Conservation (phyloP, 2,329 filamentous ascomycete genomes). For the Apiospora phragmitis region DNA sequence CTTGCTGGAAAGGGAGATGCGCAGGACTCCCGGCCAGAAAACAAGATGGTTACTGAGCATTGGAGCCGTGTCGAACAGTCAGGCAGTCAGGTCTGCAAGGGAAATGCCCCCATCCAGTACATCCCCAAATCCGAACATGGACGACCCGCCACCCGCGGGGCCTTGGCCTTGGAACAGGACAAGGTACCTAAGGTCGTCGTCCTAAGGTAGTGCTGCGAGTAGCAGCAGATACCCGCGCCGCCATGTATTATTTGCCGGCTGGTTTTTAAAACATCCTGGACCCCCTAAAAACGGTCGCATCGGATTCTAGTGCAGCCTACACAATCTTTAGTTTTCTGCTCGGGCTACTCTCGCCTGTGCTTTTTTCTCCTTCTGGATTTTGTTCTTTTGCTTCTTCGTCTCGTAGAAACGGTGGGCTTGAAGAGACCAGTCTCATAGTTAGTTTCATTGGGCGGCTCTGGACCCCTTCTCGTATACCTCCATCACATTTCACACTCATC, state of each 20-base stretch:
- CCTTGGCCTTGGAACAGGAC: background rate
- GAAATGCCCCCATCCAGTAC: background rate
- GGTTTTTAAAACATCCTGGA: background rate
- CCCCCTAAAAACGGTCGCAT: constrained; percentile 6
- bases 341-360: background rate
- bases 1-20: constrained; percentile 2
- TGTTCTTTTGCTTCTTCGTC: constrained; percentile 1
- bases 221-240: constrained; percentile 4
- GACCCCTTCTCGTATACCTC: background rate
- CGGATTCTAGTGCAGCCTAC: constrained; percentile 1
- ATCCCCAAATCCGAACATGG: background rate
- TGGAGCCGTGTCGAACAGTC: background rate
- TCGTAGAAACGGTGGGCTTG: background rate
- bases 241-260: background rate
- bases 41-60: background rate
- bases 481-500: background rate
- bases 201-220: background rate
- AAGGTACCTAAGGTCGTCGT: background rate
- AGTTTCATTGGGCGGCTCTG: background rate
- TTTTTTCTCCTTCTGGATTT: constrained; percentile 3
- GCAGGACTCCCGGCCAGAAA: background rate
- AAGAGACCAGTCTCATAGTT: background rate
- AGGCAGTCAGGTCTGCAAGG: background rate
- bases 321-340: background rate
- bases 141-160: background rate